Conservation (phyloP, 2,329 filamentous ascomycete genomes). For the Microcyclosporella mali region DNA sequence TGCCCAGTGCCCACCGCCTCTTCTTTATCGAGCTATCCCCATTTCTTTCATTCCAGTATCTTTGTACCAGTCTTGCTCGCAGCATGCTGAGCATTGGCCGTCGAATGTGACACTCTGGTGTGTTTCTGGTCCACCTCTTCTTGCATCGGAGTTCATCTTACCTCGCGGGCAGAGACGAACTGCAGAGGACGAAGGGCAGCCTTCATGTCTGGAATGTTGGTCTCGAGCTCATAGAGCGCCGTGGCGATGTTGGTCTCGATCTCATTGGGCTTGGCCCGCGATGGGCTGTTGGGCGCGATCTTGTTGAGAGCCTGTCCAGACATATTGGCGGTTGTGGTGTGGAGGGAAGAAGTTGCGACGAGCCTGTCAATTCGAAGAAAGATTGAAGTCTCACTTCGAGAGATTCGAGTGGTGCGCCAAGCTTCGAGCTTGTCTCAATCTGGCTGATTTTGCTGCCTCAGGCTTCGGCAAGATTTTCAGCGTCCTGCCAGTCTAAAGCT, state of each 20-base stretch:
- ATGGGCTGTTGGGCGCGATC: conserved; percentile 96
- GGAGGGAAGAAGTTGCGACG: conserved; percentile 5
- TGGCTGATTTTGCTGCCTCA: no score
- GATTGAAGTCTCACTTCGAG: neutral
- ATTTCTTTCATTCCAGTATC: conserved; percentile 1
- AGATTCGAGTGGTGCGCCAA: no score
- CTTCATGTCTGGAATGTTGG: conserved; percentile 98
- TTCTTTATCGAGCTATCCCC: conserved; percentile 31
- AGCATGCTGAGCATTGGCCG: conserved; percentile 5
- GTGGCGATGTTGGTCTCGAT: conserved; percentile 94
- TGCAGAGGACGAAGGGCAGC: conserved; percentile 92
- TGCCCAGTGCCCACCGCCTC: conserved; percentile 53
- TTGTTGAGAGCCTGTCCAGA: conserved; percentile 77
- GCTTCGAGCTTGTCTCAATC: no score
- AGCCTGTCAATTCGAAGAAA: conserved; percentile 1
- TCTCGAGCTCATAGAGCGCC: conserved; percentile 98
- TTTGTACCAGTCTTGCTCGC: neutral
- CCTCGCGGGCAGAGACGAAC: conserved; percentile 98
- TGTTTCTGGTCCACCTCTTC: neutral
- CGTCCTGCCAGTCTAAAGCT: no score
- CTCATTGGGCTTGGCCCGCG: conserved; percentile 92
- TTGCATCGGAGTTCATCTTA: conserved; percentile 54
- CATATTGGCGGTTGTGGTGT: conserved; percentile 44
- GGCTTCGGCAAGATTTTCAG: no score
- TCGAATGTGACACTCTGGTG: neutral